phyloP scores from a whole-genome alignment of 73 alveolate species.

The Strombidium stylifer region DNA sequence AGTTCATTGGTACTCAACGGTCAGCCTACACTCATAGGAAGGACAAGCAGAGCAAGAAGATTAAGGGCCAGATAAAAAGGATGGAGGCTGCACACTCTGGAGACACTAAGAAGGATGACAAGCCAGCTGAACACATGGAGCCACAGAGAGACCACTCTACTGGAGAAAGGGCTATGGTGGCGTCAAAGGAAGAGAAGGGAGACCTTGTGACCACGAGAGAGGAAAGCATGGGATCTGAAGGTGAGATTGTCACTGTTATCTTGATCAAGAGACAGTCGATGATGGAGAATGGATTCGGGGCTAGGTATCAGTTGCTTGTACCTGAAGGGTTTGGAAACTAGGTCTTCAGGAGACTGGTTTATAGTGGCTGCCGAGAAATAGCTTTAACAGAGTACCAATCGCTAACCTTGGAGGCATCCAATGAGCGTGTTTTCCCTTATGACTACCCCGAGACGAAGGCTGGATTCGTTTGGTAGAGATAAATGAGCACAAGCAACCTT shows the following conservation, averaged over 20 bases:
- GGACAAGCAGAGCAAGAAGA: constrained; percentile 2
- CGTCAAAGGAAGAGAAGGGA: background rate
- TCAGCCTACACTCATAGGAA: constrained; percentile 54
- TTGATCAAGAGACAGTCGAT: background rate
- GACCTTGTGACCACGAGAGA: background rate
- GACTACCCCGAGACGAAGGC: constrained; percentile 6
- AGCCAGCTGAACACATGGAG: background rate
- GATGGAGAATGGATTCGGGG: background rate
- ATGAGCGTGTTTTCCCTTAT: constrained; percentile 7
- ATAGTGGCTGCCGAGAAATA: constrained; percentile 44
- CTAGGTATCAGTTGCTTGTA: background rate
- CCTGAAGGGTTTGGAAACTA: constrained; percentile 33
- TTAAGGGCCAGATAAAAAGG: background rate
- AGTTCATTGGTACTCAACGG: constrained; percentile 31
- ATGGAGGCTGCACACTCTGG: background rate
- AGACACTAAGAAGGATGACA: background rate
- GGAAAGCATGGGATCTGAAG: background rate
- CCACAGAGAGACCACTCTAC: background rate
- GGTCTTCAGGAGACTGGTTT: constrained; percentile 36
- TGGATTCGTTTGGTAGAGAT: background rate
- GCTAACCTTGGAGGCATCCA: constrained; percentile 11
- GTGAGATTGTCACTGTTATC: constrained; percentile 3
- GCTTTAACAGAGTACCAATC: constrained; percentile 31
- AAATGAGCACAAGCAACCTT: constrained; percentile 36
- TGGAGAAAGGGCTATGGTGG: background rate